A percentile compares a stretch with the other conserved stretches of the same genome.
These are phyloP conservation scores for Botrytis pseudocinerea DNA, from an alignment of 2,329 filamentous ascomycete species.

Conservation along the genomic window DNA sequence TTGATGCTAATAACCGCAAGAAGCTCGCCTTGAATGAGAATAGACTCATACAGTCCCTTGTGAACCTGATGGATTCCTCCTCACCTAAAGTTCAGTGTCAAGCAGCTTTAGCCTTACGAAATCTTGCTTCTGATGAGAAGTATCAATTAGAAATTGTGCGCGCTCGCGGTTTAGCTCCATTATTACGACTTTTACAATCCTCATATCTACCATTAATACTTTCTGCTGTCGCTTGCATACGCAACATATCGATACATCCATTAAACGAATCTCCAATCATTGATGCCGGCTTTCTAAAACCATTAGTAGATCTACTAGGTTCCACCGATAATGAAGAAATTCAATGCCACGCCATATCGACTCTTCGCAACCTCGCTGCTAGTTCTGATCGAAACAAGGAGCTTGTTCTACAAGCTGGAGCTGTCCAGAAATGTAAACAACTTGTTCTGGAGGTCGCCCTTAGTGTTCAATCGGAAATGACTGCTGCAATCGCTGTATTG, in stretches of 20 bases:
- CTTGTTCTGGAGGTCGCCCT: slow-evolving; percentile 90
- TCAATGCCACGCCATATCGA: slow-evolving; percentile 97
- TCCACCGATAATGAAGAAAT: slow-evolving; percentile 98
- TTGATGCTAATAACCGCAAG: slow-evolving; percentile 86
- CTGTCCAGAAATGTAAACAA: slow-evolving; percentile 98
- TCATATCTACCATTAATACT: slow-evolving; percentile 95
- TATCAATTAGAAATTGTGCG: slow-evolving; percentile 98
- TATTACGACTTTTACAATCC: slow-evolving; percentile 88
- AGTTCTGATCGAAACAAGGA: slow-evolving; percentile 98
- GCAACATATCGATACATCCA: slow-evolving; percentile 98
- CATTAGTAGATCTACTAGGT: slow-evolving; percentile 87
- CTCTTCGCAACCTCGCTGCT: slow-evolving; percentile 88
- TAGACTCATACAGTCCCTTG: slow-evolving; percentile 87
- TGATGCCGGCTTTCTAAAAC: slow-evolving; percentile 92
- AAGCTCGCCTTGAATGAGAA: slow-evolving; percentile 89
- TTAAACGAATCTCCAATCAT: slow-evolving; percentile 98
- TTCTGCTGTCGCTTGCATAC: slow-evolving; percentile 95
- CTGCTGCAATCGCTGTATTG: slow-evolving; percentile 95
- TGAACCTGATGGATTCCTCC: slow-evolving; percentile 95
- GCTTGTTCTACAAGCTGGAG: slow-evolving; percentile 92
- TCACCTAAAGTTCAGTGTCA: slow-evolving; percentile 98
- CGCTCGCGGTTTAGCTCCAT: slow-evolving; percentile 77
- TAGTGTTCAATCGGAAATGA: slow-evolving; percentile 98
- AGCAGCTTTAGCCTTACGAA: slow-evolving; percentile 88
- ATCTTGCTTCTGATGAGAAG: slow-evolving; percentile 95